A percentile compares a stretch with the other conserved stretches of the same genome.
Evolutionary conservation across 352 stramenopile species (phyloP).

Genomic region (Pythium diclinum): DNA sequence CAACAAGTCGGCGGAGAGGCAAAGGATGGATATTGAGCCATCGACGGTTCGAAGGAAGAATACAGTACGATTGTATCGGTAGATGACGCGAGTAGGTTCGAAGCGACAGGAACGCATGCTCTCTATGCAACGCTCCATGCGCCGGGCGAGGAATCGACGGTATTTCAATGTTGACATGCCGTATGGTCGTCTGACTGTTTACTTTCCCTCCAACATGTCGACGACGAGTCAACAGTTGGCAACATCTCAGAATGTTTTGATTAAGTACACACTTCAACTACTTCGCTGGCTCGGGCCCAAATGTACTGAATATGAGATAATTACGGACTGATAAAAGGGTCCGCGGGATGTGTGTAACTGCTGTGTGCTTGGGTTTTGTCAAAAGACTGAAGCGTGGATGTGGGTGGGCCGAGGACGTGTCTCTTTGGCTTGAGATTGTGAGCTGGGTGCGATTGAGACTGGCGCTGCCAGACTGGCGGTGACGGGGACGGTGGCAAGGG

Average conservation of each 20-base stretch:
- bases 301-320: background rate
- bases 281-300: no score
- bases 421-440: background rate
- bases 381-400: background rate
- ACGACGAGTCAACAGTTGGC: background rate
- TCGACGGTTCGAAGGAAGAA: background rate
- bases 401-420: background rate
- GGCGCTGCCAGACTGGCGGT: background rate
- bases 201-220: background rate
- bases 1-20: background rate
- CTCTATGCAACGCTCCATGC: background rate
- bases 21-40: background rate
- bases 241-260: background rate
- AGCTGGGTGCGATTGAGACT: background rate
- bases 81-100: background rate
- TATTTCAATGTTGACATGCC: background rate
- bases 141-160: background rate
- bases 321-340: background rate
- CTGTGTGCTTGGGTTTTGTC: background rate
- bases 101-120: background rate
- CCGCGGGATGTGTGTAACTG: background rate
- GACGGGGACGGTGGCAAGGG: background rate
- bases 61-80: background rate
- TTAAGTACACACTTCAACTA: background rate
- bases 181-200: background rate